These are phyloP conservation scores for Gnomoniopsis smithogilvyi DNA, from an alignment of 2,329 filamentous ascomycete species.

Conservation along the genomic window DNA sequence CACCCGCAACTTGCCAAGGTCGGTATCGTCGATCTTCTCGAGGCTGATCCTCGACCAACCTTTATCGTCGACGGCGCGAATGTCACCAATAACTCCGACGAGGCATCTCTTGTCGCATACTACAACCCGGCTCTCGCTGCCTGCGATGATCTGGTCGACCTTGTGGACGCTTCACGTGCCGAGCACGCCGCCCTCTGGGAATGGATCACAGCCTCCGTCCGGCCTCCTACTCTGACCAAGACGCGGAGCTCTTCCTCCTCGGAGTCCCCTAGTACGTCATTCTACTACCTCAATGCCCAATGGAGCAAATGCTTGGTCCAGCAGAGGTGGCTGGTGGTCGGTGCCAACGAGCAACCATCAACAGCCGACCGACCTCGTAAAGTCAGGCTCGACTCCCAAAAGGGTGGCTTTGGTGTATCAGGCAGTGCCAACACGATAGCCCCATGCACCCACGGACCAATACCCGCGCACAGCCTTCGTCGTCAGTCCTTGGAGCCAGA, in stretches of 20 bases:
- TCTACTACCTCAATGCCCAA: conserved; percentile 26
- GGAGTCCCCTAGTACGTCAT: conserved; percentile 15
- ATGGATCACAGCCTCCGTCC: conserved; percentile 24
- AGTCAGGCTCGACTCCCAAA: conserved; percentile 21
- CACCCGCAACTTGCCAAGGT: conserved; percentile 19
- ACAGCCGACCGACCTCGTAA: conserved; percentile 19
- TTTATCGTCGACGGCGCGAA: conserved; percentile 27
- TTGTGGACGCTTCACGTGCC: conserved; percentile 20
- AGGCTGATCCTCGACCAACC: conserved; percentile 35
- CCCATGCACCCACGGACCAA: conserved; percentile 10
- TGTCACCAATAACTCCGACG: conserved; percentile 3
- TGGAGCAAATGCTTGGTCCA: conserved; percentile 32
- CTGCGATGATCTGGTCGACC: conserved; percentile 22
- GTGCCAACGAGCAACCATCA: conserved; percentile 29
- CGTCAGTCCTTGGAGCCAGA: neutral
- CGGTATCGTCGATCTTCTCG: conserved; percentile 35
- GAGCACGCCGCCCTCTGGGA: conserved; percentile 25
- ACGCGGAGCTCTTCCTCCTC: conserved; percentile 19
- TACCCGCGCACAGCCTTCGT: conserved; percentile 7
- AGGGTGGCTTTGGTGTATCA: conserved; percentile 17
- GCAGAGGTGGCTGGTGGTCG: conserved; percentile 30
- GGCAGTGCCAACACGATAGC: conserved; percentile 11
- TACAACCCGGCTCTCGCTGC: conserved; percentile 26
- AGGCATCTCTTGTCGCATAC: conserved; percentile 23
- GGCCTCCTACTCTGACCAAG: conserved; percentile 7